Conservation (phyloP, 306 rosid species). For the Begonia masoniana region DNA sequence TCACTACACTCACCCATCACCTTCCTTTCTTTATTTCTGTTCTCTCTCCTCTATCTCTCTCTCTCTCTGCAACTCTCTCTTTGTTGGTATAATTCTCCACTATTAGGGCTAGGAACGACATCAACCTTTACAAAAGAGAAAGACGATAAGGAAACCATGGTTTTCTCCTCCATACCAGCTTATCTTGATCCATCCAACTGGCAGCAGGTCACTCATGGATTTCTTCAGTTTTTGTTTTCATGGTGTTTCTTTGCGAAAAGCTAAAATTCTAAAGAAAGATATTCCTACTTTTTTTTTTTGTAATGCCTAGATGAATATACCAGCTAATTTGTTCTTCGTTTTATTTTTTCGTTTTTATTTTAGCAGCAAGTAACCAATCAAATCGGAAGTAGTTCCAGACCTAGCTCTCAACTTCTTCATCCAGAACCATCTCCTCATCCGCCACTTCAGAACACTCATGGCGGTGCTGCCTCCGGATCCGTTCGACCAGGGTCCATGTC, state of each 20-base stretch:
- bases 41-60: not conserved
- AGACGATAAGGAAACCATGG: slow-evolving; percentile 8
- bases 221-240: not conserved
- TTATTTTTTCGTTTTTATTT: not conserved
- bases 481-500: slow-evolving; percentile 14
- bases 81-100: slow-evolving; percentile 16
- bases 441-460: not conserved
- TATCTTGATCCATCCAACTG: slow-evolving; percentile 17
- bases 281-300: slow-evolving; percentile 2
- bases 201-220: slow-evolving; percentile 7
- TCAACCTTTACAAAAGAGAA: slow-evolving; percentile 17
- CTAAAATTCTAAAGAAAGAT: slow-evolving; percentile 6
- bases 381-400: not conserved
- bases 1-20: not conserved
- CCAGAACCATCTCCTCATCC: slow-evolving; percentile 4
- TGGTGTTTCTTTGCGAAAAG: slow-evolving; percentile 2
- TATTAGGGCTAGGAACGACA: slow-evolving; percentile 7
- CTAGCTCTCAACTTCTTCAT: slow-evolving; percentile 8
- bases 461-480: slow-evolving; percentile 1
- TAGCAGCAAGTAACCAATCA: slow-evolving; percentile 5
- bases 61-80: slow-evolving; percentile 1
- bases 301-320: slow-evolving; percentile 9
- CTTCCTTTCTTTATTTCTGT: not conserved
- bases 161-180: slow-evolving; percentile 13
- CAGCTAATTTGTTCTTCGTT: not conserved